These are phyloP conservation scores for Blastocladiella britannica DNA, from an alignment of 192 early-diverging fungal genomes.

Conservation along the genomic window DNA sequence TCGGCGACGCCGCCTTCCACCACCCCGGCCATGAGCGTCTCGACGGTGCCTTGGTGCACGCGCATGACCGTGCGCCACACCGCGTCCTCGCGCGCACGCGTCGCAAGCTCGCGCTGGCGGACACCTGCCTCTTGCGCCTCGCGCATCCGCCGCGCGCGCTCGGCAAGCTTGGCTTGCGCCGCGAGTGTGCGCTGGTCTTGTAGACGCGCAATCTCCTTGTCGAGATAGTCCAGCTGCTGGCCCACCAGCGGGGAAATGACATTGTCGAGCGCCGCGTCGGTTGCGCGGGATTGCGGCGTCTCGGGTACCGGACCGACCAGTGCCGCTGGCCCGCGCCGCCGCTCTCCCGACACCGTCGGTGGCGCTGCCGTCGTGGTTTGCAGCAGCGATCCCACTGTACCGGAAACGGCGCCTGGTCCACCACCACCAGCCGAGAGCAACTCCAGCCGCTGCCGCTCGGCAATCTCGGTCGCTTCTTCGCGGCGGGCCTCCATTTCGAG, in stretches of 20 bases:
- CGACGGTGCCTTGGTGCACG: constrained; percentile 35
- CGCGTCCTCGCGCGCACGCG: constrained; percentile 24
- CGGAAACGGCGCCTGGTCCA: too few species aligned
- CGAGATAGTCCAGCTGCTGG: constrained; percentile 29
- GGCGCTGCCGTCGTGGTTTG: too few species aligned
- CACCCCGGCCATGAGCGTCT: constrained; percentile 31
- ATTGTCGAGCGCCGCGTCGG: too few species aligned
- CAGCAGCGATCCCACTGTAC: too few species aligned
- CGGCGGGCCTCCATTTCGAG: constrained; percentile 4
- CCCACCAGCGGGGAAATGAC: constrained; percentile 24
- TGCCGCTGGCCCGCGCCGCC: too few species aligned
- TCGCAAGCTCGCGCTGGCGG: constrained; percentile 23
- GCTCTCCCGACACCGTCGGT: too few species aligned
- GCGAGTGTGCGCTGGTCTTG: constrained; percentile 25
- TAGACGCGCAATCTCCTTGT: constrained; percentile 28
- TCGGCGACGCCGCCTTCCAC: constrained; percentile 15
- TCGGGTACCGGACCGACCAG: too few species aligned
- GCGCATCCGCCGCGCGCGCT: constrained; percentile 29
- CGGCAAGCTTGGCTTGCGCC: constrained; percentile 33
- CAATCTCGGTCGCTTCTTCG: not conserved
- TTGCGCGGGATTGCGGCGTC: too few species aligned
- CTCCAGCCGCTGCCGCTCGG: too few species aligned
- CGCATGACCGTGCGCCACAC: constrained; percentile 31
- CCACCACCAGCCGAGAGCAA: too few species aligned
- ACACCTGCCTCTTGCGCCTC: constrained; percentile 29